These are phyloP conservation scores for Rickenella mellea DNA, from an alignment of 768 basidiomycete species.

Conservation along the genomic window DNA sequence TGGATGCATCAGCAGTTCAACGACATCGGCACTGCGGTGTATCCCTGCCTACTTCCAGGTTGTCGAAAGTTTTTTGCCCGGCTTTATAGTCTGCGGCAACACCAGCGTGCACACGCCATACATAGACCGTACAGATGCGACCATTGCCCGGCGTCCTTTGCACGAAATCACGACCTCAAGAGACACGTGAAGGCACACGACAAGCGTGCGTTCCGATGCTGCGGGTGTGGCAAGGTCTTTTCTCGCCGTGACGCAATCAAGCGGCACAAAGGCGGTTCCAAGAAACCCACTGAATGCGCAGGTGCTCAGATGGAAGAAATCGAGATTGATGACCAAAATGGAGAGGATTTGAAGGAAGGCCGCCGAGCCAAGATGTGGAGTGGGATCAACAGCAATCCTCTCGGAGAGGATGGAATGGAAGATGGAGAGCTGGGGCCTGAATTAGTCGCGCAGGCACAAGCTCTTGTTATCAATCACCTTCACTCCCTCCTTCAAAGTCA, in stretches of 20 bases:
- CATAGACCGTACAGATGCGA: slow-evolving; percentile 60
- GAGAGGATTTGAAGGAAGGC: slow-evolving; percentile 41
- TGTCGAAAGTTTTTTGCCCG: slow-evolving; percentile 66
- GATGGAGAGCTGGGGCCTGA: slow-evolving; percentile 52
- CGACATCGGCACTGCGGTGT: slow-evolving; percentile 68
- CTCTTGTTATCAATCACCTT: slow-evolving; percentile 37
- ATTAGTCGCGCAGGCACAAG: slow-evolving; percentile 40
- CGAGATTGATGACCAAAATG: slow-evolving; percentile 46
- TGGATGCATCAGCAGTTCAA: slow-evolving; percentile 17
- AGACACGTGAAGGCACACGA: slow-evolving; percentile 69
- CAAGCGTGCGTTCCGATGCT: slow-evolving; percentile 64
- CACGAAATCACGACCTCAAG: slow-evolving; percentile 72
- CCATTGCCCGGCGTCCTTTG: slow-evolving; percentile 65
- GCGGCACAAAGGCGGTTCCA: slow-evolving; percentile 57
- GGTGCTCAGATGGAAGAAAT: slow-evolving; percentile 41
- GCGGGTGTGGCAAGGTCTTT: slow-evolving; percentile 65
- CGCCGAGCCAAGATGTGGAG: slow-evolving; percentile 57
- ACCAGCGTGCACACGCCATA: slow-evolving; percentile 48
- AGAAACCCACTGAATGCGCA: slow-evolving; percentile 39
- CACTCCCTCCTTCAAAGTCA: slow-evolving; percentile 47
- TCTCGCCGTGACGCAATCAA: slow-evolving; percentile 74
- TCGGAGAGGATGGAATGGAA: slow-evolving; percentile 28
- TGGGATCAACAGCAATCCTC: slow-evolving; percentile 28
- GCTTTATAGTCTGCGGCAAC: slow-evolving; percentile 59
- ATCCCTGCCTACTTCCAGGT: slow-evolving; percentile 59